Base-by-base conservation (phyloP, 306 rosid genomes). In the Sechiopsis laciniata region DNA sequence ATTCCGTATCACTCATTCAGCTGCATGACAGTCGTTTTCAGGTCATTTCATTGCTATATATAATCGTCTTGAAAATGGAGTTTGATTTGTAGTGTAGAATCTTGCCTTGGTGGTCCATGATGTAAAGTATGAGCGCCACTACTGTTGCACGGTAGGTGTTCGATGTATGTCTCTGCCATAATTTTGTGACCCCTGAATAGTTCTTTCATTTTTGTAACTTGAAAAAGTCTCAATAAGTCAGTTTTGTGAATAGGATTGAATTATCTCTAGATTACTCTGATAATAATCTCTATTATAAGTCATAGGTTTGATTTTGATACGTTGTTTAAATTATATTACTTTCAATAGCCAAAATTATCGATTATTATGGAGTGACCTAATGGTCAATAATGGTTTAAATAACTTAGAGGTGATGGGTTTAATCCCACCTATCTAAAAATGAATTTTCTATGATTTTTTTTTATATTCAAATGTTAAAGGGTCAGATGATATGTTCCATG, bases 61-160 rank as follows among this genome's bases (percentile, higher is more conserved):
- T 50, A 59, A 51, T 48, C 37, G 10, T 68, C 40, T 56, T 26
- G 74, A 48, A 26, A 70, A 52, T 70, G 74, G 37, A 51, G 16
- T 70, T 70, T 24, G 45, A 70, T 70, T 48, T 37, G 74, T 15
- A 14, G 13, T 29, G 59, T 65, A 65, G 54, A 66, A 68, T 21
- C 57, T 68, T 48, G 20, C 57, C 5, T 68, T 48, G 40, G 74
- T 70, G 74, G 59, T 52, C 74, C 74, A 52, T 70, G 13, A 26
- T 70, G 74, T 70, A 70, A 70, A 70, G 74, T 51, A 51, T 52
- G 46, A 59, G 16, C 56, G 74, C 46, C 74, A 70, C 60, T 24
- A 70, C 57, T 69, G 19, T 70, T 70, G 74, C 74, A 51, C 74
- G 60, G 60, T 70, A 51, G 58, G 59, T 70, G 74, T 70, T 70